Evolutionary conservation across 192 early-diverging fungal genomes (phyloP).

Genomic region (Anaeromyces robustus): DNA sequence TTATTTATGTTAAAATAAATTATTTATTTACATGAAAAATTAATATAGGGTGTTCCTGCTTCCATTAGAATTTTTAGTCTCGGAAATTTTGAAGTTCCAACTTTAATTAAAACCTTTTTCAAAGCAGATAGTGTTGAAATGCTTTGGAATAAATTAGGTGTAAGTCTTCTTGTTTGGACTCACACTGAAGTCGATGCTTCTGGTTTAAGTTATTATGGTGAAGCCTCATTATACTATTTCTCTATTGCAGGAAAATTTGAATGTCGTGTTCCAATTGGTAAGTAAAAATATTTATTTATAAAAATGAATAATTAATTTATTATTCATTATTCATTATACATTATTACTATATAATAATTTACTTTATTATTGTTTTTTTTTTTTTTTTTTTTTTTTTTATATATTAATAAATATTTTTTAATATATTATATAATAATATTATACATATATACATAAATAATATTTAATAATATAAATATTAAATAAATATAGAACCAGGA

Average conservation of each 20-base stretch:
- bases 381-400: too few species aligned
- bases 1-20: too few species aligned
- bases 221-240: conserved; percentile 82
- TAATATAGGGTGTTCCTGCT: conserved; percentile 49
- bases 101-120: conserved; percentile 86
- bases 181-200: conserved; percentile 92
- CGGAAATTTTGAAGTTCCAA: conserved; percentile 46
- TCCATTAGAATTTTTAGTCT: conserved; percentile 75
- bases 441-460: too few species aligned
- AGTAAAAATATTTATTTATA: too few species aligned
- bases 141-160: conserved; percentile 80
- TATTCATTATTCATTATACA: too few species aligned
- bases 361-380: too few species aligned
- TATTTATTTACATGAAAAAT: too few species aligned
- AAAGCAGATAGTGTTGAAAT: conserved; percentile 86
- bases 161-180: conserved; percentile 74
- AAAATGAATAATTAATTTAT: too few species aligned
- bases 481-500: conserved; percentile 37
- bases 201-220: conserved; percentile 95
- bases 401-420: too few species aligned
- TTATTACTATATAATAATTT: too few species aligned
- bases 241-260: conserved; percentile 84
- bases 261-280: conserved; percentile 62
- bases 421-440: too few species aligned
- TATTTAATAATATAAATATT: neutral